Evolutionary conservation across 768 basidiomycete genomes (phyloP).

Genomic region (Cyathus striatus): DNA sequence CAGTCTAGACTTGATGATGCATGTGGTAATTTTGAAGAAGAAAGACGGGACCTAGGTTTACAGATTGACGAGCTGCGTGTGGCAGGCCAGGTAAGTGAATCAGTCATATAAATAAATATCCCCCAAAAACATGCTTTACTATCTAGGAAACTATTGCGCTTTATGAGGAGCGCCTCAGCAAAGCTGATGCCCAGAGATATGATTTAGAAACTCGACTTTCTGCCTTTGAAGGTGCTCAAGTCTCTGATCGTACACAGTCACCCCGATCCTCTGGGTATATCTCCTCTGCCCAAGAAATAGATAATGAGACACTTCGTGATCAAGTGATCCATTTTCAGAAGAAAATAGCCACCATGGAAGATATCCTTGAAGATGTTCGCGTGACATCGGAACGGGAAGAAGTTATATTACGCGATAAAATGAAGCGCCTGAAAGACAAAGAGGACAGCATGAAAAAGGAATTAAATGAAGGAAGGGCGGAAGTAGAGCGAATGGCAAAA

Average conservation of each 20-base stretch:
- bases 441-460: slow-evolving; percentile 72
- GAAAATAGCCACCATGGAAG: slow-evolving; percentile 73
- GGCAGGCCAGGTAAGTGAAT: slow-evolving; percentile 78
- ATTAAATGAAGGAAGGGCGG: slow-evolving; percentile 55
- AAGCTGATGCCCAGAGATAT: slow-evolving; percentile 65
- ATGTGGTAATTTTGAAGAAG: slow-evolving; percentile 34
- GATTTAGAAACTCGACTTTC: slow-evolving; percentile 69
- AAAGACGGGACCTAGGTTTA: slow-evolving; percentile 58
- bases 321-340: slow-evolving; percentile 86
- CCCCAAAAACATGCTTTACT: slow-evolving; percentile 3
- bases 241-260: slow-evolving; percentile 17
- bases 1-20: slow-evolving; percentile 27
- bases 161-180: slow-evolving; percentile 84
- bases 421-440: slow-evolving; percentile 67
- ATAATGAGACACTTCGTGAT: slow-evolving; percentile 88
- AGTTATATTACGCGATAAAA: slow-evolving; percentile 48
- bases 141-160: slow-evolving; percentile 87
- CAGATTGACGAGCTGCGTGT: slow-evolving; percentile 83
- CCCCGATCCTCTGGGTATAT: slow-evolving; percentile 27
- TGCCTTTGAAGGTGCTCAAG: slow-evolving; percentile 42
- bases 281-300: slow-evolving; percentile 81
- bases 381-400: slow-evolving; percentile 75
- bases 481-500: slow-evolving; percentile 58
- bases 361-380: slow-evolving; percentile 75
- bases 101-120: neutral